These are phyloP conservation scores for Solanum sitiens DNA, from an alignment of 257 asterid species.

Conservation along the genomic window DNA sequence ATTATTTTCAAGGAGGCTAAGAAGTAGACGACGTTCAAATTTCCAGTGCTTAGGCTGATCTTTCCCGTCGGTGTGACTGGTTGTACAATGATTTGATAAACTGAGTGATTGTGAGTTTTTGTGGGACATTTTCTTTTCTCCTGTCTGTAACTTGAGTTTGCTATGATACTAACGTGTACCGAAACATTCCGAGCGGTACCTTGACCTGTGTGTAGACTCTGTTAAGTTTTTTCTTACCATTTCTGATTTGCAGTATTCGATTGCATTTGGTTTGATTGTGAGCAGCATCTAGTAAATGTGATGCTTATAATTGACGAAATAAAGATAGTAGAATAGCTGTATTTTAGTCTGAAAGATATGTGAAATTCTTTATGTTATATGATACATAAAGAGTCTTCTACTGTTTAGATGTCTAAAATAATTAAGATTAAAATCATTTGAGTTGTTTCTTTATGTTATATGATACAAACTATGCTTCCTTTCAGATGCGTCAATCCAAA, in stretches of 20 bases:
- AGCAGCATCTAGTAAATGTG: neutral
- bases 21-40: neutral
- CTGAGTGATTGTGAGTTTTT: neutral
- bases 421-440: neutral
- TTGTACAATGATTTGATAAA: neutral
- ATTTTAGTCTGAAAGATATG: neutral
- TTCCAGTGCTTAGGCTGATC: neutral
- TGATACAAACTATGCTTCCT: neutral
- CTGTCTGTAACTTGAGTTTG: neutral
- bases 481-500: neutral
- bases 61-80: neutral
- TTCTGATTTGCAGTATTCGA: neutral
- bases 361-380: neutral
- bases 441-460: neutral
- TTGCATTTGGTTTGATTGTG: neutral
- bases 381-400: no score
- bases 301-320: neutral
- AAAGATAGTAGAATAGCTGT: neutral
- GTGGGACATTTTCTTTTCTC: neutral
- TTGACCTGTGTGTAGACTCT: neutral
- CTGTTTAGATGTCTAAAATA: neutral
- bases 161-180: neutral
- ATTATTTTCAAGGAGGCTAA: neutral
- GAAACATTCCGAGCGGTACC: neutral
- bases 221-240: neutral